A percentile compares a stretch with the other conserved stretches of the same genome.
phyloP scores from a whole-genome alignment of 1,139 yeast species.

The Nakaseomyces nivariensis region DNA sequence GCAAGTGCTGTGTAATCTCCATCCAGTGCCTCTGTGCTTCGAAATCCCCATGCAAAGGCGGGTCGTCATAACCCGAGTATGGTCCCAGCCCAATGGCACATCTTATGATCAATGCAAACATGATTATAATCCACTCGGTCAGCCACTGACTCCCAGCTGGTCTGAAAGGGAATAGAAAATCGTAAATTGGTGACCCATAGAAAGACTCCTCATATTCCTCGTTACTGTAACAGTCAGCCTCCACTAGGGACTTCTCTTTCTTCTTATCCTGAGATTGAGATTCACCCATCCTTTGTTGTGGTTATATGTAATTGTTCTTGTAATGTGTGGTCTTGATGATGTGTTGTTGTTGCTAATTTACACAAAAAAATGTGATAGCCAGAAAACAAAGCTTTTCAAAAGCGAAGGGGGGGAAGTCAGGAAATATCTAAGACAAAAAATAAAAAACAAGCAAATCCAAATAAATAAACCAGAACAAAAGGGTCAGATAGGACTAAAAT shows the following conservation, averaged over 20 bases:
- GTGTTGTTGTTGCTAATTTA: too few relatives aligned
- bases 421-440: too few relatives aligned
- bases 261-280: neutral
- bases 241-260: neutral
- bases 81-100: conserved; percentile 86
- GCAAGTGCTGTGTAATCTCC: conserved; percentile 75
- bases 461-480: too few relatives aligned
- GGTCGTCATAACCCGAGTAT: conserved; percentile 58
- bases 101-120: conserved; percentile 66
- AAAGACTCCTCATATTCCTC: conserved; percentile 21
- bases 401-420: too few relatives aligned
- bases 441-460: too few relatives aligned
- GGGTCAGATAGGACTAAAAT: too few relatives aligned
- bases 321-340: too few relatives aligned
- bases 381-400: too few relatives aligned
- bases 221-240: neutral
- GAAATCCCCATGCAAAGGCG: conserved; percentile 88
- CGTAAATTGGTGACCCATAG: conserved; percentile 45
- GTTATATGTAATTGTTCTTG: too few relatives aligned
- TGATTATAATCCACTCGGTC: conserved; percentile 65
- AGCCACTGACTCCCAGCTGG: conserved; percentile 85
- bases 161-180: conserved; percentile 49
- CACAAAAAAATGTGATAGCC: too few relatives aligned
- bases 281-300: too few relatives aligned
- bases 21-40: conserved; percentile 99